Percentiles rank a stretch among this genome's conserved stretches.
phyloP scores from a whole-genome alignment of 805 yeast genomes.

The Brettanomyces custersianus region DNA sequence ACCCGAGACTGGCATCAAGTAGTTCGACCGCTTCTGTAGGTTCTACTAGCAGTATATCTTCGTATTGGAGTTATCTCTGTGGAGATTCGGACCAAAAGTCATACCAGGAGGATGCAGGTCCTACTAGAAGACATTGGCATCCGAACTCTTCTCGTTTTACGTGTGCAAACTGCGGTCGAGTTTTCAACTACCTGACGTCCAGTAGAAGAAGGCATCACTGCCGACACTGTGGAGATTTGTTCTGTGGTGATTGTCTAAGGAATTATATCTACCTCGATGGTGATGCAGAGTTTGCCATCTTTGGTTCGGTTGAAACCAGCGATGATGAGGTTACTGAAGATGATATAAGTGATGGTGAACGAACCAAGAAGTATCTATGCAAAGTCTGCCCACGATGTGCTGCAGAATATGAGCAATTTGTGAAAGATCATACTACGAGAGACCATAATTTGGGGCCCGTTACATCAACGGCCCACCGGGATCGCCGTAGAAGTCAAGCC shows the following conservation, averaged over 20 bases:
- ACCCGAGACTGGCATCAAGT: constrained; percentile 12
- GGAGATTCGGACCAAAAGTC: constrained; percentile 3
- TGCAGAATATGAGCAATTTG: constrained; percentile 25
- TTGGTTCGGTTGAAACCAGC: constrained; percentile 14
- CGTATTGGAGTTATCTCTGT: constrained; percentile 19
- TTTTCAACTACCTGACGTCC: constrained; percentile 71
- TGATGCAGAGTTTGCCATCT: constrained; percentile 27
- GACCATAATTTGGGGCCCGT: constrained; percentile 19
- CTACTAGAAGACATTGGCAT: constrained; percentile 63
- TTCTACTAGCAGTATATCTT: constrained; percentile 17
- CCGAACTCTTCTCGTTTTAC: constrained; percentile 56
- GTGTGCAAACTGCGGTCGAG: constrained; percentile 60
- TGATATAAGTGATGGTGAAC: background rate
- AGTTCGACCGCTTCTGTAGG: constrained; percentile 17
- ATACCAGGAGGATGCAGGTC: constrained; percentile 18
- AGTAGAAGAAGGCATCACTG: constrained; percentile 36
- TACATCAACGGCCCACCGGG: no score
- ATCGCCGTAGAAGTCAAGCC: constrained; percentile 6
- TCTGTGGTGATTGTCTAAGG: constrained; percentile 29
- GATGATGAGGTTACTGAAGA: constrained; percentile 1
- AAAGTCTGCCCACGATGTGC: constrained; percentile 28
- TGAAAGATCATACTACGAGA: constrained; percentile 22
- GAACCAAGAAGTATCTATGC: constrained; percentile 22
- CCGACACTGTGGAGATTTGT: constrained; percentile 31
- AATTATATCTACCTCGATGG: constrained; percentile 27